Evolutionary conservation across 805 yeast genomes (phyloP).

Genomic region (Lipomyces sp.): DNA sequence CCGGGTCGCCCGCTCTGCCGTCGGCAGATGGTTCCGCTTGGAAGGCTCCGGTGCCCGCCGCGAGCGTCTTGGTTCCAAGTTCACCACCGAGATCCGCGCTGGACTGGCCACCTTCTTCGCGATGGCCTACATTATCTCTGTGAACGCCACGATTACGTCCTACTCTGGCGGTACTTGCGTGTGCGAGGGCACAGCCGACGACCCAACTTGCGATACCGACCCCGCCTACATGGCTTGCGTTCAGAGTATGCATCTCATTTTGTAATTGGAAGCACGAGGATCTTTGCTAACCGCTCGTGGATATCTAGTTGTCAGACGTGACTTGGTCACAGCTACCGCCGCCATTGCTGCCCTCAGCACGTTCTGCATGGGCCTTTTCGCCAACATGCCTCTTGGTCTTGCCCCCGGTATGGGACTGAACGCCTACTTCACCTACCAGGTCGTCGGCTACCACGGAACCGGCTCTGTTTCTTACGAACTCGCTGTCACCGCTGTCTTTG

Average conservation of each 20-base stretch:
- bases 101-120: conserved; percentile 31
- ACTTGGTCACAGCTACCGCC: conserved; percentile 31
- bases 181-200: conserved; percentile 24
- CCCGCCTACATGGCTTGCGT: conserved; percentile 23
- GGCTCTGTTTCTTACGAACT: conserved; percentile 27
- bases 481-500: conserved; percentile 32
- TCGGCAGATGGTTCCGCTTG: conserved; percentile 30
- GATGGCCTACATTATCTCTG: conserved; percentile 32
- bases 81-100: conserved; percentile 30
- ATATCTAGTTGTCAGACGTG: conserved; percentile 24
- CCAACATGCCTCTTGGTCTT: conserved; percentile 31
- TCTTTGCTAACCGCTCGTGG: neutral
- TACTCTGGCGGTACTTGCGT: conserved; percentile 31
- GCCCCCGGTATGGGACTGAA: conserved; percentile 33
- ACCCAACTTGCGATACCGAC: conserved; percentile 26
- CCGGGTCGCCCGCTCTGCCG: conserved; percentile 22
- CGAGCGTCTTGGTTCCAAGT: conserved; percentile 30
- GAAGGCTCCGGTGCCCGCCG: conserved; percentile 28
- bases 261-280: neutral
- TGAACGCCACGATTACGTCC: conserved; percentile 28
- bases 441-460: conserved; percentile 31
- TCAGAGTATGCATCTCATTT: conserved; percentile 2
- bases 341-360: conserved; percentile 30
- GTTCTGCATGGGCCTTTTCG: conserved; percentile 31
- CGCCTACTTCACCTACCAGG: conserved; percentile 32